Conservation (phyloP, 148 eudicot species). For the Agrostemma githago region DNA sequence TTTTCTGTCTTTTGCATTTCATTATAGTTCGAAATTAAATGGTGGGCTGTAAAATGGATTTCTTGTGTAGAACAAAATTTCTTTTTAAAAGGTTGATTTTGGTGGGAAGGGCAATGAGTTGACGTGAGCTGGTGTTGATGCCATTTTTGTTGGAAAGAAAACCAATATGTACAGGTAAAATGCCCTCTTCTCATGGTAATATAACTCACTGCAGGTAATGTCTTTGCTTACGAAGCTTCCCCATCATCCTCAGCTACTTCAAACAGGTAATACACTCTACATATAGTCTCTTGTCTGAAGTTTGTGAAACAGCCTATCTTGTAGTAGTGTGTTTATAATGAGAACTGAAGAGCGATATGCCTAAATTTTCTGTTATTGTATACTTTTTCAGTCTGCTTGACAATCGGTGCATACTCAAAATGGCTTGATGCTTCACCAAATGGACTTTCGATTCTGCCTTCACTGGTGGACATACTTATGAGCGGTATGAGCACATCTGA, state of each 20-base stretch:
- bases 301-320: background rate
- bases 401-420: conserved; percentile 93
- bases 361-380: background rate
- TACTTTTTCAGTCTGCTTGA: conserved; percentile 60
- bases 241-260: conserved; percentile 83
- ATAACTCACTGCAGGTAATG: conserved; percentile 57
- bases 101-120: background rate
- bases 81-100: conserved; percentile 4
- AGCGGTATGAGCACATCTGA: conserved; percentile 94
- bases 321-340: background rate
- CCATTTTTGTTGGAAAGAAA: background rate
- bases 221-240: conserved; percentile 85
- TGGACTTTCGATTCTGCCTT: conserved; percentile 74
- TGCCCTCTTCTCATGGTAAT: conserved; percentile 5
- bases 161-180: background rate
- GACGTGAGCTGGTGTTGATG: background rate
- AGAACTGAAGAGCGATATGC: background rate
- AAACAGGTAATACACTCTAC: conserved; percentile 54
- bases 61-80: background rate
- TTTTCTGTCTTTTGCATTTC: conserved; percentile 10
- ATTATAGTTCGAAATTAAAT: background rate
- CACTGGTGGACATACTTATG: conserved; percentile 87
- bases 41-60: background rate
- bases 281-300: background rate
- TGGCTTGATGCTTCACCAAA: conserved; percentile 87